Base-by-base conservation (phyloP, 2,329 filamentous ascomycete species). In the Ophiostoma himal-ulmi region DNA sequence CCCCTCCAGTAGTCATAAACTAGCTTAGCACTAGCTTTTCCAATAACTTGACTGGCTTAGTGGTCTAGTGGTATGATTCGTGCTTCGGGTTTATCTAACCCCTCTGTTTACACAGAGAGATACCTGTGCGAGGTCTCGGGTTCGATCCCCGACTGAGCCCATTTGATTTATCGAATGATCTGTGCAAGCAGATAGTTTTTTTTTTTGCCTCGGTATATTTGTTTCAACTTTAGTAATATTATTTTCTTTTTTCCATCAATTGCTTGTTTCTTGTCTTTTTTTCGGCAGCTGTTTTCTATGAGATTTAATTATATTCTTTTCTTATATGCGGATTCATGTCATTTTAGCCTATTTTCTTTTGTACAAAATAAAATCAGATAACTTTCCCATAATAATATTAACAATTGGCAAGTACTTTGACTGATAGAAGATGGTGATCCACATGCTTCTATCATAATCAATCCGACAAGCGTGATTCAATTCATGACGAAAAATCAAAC, bases 61-160 rank as follows among this genome's bases (percentile, higher is more conserved):
- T 73, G 73, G 73, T 73, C 71, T 73, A 73, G 71, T 73, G 71
- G 73, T 73, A 73, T 73, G 73, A 73, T 73, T 73, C 73, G 73
- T 69, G 73, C 73, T 73, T 73, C 73, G 73, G 73, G 73, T 71
- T 69, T 68, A 66, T 26, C 73, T 65, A 67, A 67, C 65, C 73
- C 71, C 71, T 73, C 69, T 72, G 72, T 67, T 65, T 70, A 30
- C 22, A 22, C 34, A 67, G 39, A 69, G 68, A 72, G 70, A 71
- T 73, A 72, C 71, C 10, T 74, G 73, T 74, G 73, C 73, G 73
- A 74, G 73, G 73, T 74, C 72, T 74, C 73, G 73, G 73, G 73
- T 74, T 73, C 73, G 70, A 73, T 74, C 72, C 73, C 73, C 73
- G 73, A 74, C 69, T 74, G 73, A 74, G 73, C 73, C 73, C 73